Evolutionary conservation across 1,284 basidiomycete species (phyloP).

Genomic region (Apiotrichum veenhuisii): DNA sequence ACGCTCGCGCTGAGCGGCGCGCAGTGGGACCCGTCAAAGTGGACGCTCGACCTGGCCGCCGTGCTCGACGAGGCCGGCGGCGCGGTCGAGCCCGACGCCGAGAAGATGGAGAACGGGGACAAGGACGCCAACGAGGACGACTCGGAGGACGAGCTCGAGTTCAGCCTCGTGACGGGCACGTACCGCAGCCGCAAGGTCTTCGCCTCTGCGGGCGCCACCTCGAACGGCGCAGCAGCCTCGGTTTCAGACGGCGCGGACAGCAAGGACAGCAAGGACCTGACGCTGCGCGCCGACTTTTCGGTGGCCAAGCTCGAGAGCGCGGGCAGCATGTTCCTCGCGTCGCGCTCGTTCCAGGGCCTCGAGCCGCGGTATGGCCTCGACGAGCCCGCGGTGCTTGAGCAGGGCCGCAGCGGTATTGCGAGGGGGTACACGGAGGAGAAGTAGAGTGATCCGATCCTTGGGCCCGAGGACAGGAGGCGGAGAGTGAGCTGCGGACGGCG

Average conservation of each 20-base stretch:
- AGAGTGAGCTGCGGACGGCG: no score
- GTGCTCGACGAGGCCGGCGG: constrained; percentile 30
- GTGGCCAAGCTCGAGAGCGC: constrained; percentile 63
- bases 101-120: constrained; percentile 1
- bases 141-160: constrained; percentile 63
- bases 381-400: constrained; percentile 73
- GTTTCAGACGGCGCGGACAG: not conserved
- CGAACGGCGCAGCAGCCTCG: not conserved
- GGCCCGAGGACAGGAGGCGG: not conserved
- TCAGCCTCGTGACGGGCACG: constrained; percentile 81
- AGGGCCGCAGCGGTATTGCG: constrained; percentile 85
- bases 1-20: constrained; percentile 71
- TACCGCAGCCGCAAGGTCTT: constrained; percentile 61
- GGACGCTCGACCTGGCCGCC: constrained; percentile 55
- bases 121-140: constrained; percentile 17
- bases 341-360: constrained; percentile 73
- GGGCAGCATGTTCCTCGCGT: constrained; percentile 55
- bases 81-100: constrained; percentile 1
- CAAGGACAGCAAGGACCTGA: constrained; percentile 45
- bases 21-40: constrained; percentile 62
- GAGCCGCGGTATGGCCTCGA: constrained; percentile 77
- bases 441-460: not conserved
- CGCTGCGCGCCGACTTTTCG: constrained; percentile 60
- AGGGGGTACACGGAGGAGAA: constrained; percentile 65
- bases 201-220: constrained; percentile 6